phyloP scores from a whole-genome alignment of 2,329 filamentous ascomycete genomes.

The Purpureocillium takamizusanense region DNA sequence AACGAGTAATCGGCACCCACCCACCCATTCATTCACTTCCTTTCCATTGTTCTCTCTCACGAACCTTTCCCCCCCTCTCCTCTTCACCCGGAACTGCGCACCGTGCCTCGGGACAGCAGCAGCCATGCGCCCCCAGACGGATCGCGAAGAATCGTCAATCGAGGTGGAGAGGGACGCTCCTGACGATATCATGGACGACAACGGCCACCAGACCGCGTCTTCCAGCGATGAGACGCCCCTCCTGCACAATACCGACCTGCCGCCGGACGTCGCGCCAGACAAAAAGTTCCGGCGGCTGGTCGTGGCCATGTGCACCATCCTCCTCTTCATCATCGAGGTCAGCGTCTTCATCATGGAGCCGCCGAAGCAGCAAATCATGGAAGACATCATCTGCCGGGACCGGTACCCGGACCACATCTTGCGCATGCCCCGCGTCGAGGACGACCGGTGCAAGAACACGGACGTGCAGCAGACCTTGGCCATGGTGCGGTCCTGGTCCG shows the following conservation, averaged over 20 bases:
- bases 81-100: no score
- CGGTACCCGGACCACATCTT: constrained; percentile 32
- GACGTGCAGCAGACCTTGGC: constrained; percentile 43
- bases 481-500: constrained; percentile 37
- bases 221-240: no score
- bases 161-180: no score
- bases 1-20: no score
- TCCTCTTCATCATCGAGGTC: constrained; percentile 34
- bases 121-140: no score
- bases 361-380: constrained; percentile 39
- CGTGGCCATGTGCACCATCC: constrained; percentile 22
- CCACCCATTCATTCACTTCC: no score
- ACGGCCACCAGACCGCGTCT: no score
- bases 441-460: constrained; percentile 38
- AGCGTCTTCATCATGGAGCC: constrained; percentile 27
- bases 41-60: no score
- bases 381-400: constrained; percentile 42
- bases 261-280: constrained; percentile 11
- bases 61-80: no score
- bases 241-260: not conserved
- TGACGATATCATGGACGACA: no score
- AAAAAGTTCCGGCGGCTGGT: constrained; percentile 18
- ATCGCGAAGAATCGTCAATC: no score
- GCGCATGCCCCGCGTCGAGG: constrained; percentile 16
- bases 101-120: no score